phyloP scores from a whole-genome alignment of 2,329 filamentous ascomycete species.

The Aspergillus neoniger region DNA sequence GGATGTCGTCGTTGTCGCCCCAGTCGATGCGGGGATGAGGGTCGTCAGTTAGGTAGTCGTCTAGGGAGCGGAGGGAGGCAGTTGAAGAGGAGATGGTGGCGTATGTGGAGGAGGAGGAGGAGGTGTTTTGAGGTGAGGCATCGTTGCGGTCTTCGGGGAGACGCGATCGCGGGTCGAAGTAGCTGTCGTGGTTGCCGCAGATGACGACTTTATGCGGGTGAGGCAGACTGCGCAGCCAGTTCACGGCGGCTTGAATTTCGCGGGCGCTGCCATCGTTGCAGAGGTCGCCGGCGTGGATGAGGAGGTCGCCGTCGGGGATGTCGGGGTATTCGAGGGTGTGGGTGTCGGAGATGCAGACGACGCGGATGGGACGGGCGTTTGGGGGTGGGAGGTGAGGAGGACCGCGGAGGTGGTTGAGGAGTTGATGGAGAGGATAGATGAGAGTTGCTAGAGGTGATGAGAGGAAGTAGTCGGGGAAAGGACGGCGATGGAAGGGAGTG shows the following conservation, averaged over 20 bases:
- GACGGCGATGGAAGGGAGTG: constrained; percentile 52
- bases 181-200: constrained; percentile 86
- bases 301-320: constrained; percentile 72
- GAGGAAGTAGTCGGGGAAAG: constrained; percentile 64
- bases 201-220: constrained; percentile 81
- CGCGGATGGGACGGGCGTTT: constrained; percentile 60
- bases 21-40: constrained; percentile 60
- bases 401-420: constrained; percentile 69
- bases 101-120: constrained; percentile 36
- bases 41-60: constrained; percentile 41
- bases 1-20: constrained; percentile 58
- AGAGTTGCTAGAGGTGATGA: constrained; percentile 68
- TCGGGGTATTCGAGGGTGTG: constrained; percentile 60
- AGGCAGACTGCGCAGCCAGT: constrained; percentile 76
- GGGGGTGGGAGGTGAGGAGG: constrained; percentile 61
- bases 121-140: constrained; percentile 28
- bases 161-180: constrained; percentile 70
- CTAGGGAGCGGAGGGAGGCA: constrained; percentile 38
- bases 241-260: constrained; percentile 78
- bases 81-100: constrained; percentile 37
- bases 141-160: constrained; percentile 54
- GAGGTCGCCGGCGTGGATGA: constrained; percentile 89
- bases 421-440: constrained; percentile 62
- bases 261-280: constrained; percentile 69
- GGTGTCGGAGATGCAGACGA: constrained; percentile 90